Base-by-base conservation (phyloP, 352 stramenopile species). In the Pythium diclinum region DNA sequence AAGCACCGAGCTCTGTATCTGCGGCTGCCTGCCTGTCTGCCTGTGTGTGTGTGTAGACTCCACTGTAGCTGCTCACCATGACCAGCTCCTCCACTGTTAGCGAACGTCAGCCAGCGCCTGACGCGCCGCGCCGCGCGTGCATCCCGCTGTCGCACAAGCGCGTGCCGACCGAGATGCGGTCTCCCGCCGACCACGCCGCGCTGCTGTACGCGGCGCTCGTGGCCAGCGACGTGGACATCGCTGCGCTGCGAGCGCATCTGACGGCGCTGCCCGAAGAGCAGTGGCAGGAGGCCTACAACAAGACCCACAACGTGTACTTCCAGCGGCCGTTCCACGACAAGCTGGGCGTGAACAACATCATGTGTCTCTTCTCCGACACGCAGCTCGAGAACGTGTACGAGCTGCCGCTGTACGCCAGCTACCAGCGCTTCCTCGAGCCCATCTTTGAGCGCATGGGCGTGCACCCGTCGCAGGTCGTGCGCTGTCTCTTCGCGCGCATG, bases 361-460 rank as follows among this genome's bases (percentile, higher is more conserved):
- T 98, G 44, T 88, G 98, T 38, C 74, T 98, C 14, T 99, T 98
- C 79, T 98, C 87, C 62, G 96, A 99, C 79, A 97, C 98, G 71
- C 98, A 98, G 75, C 72, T 98, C 19, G 82, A 95, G 63, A 81
- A 81, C 36, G 87, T 97, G 23, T 98, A 95, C 72, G 81, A 91
- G 36, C 74, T 99, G 47, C 96, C 96, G 14, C 97, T 88, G 71
- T 97, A 90, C 65, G 78, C 84, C 52, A 58, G 68, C 1, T 89
- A 79, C 69, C 52, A 46, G 6, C 48, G 38, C 23, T 65, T 69
- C 16, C 65, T 89, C 23, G 72, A 81, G 73, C 89, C 86, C 7
- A 86, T 98, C 48, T 87, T 98, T 32, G 77, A 88, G 44, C 52
- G 60, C 3, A 79, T 97, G 23, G 61, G 30, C 53, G 63, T 85